Percentiles rank a stretch among this genome's conserved stretches.
phyloP scores from a whole-genome alignment of 768 basidiomycete species.

The Mycena crocata region DNA sequence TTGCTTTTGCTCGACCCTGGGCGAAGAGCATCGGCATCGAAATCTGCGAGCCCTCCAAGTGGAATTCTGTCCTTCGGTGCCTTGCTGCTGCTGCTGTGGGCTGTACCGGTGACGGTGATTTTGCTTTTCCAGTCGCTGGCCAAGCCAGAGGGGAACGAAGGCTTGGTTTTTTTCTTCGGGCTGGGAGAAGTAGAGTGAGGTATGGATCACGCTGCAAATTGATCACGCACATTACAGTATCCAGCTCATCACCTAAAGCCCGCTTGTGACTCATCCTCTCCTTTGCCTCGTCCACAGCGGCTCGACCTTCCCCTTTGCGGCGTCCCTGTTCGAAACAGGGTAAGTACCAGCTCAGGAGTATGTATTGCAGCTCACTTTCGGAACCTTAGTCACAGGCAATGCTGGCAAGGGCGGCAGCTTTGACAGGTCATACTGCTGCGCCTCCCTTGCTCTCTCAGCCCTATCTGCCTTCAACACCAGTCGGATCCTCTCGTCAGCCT shows the following conservation, averaged over 20 bases:
- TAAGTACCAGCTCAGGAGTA: background rate
- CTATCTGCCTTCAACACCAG: background rate
- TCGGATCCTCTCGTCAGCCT: background rate
- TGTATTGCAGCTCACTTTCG: background rate
- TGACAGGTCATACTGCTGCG: background rate
- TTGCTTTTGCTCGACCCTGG: background rate
- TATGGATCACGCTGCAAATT: background rate
- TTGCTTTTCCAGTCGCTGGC: background rate
- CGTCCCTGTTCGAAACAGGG: background rate
- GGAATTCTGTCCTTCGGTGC: background rate
- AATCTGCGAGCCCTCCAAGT: background rate
- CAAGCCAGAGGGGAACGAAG: background rate
- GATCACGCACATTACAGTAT: no score
- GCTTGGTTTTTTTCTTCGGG: conserved; percentile 2
- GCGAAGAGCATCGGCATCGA: background rate
- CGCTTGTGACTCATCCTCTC: background rate
- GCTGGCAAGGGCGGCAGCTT: background rate
- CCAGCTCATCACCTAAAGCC: background rate
- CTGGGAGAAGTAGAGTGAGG: background rate
- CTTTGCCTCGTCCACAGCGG: background rate
- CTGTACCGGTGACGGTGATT: background rate
- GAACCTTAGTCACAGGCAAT: background rate
- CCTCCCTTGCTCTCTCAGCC: background rate
- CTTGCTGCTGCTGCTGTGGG: background rate
- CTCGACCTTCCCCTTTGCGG: background rate